Evolutionary conservation across 257 asterid species (phyloP).

Genomic region (Solanum chiquidenum): DNA sequence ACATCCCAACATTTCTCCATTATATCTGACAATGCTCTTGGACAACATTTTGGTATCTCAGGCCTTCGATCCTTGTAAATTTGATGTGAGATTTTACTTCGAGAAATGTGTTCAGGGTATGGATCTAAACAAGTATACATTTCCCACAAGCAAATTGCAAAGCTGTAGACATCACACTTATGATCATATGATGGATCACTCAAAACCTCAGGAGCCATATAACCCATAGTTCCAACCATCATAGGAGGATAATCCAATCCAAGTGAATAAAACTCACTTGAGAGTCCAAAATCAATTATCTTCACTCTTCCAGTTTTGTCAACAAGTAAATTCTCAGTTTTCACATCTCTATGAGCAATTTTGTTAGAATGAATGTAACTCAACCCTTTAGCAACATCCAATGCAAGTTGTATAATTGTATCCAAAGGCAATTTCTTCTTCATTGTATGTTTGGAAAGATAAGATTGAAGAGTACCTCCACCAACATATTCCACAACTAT

Average conservation of each 20-base stretch:
- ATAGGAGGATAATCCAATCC: neutral
- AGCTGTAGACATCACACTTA: no score
- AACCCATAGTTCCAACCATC: neutral
- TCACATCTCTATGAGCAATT: slow-evolving; percentile 17
- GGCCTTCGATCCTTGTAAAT: slow-evolving; percentile 5
- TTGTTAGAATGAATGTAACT: slow-evolving; percentile 7
- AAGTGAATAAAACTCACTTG: neutral
- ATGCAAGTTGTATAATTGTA: slow-evolving; percentile 1
- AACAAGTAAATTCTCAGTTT: slow-evolving; percentile 7
- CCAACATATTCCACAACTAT: neutral
- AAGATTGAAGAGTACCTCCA: neutral
- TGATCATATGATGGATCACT: no score
- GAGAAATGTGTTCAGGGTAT: neutral
- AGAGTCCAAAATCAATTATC: slow-evolving; percentile 15
- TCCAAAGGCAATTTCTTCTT: neutral
- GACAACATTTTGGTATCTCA: neutral
- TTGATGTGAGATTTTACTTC: neutral
- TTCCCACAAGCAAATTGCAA: no score
- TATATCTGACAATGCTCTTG: neutral
- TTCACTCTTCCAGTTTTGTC: neutral
- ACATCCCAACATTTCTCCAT: slow-evolving; percentile 3
- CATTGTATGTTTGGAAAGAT: neutral
- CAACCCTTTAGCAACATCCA: slow-evolving; percentile 18
- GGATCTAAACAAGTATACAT: neutral
- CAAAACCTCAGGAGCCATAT: no score